Percentiles rank a stretch among this genome's conserved stretches.
phyloP scores from a whole-genome alignment of 2,329 filamentous ascomycete genomes.

The Alternaria triticina region DNA sequence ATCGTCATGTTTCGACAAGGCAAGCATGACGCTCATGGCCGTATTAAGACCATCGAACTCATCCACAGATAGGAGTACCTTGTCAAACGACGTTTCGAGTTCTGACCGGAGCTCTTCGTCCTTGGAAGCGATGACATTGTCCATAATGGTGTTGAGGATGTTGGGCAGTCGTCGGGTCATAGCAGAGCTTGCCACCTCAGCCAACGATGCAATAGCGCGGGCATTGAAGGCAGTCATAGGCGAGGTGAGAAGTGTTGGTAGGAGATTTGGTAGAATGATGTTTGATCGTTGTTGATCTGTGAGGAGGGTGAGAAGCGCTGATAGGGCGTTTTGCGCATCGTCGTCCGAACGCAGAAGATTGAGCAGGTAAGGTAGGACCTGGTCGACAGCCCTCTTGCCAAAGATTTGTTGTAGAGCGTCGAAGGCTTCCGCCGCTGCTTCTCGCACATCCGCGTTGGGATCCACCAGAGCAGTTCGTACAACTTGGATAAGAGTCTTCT shows the following conservation, averaged over 20 bases:
- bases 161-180: constrained; percentile 90
- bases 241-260: constrained; percentile 87
- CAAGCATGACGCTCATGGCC: constrained; percentile 90
- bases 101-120: constrained; percentile 78
- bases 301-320: constrained; percentile 89
- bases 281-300: constrained; percentile 94
- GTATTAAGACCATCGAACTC: constrained; percentile 96
- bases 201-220: constrained; percentile 87
- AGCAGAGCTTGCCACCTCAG: constrained; percentile 85
- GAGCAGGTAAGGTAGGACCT: constrained; percentile 91
- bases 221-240: constrained; percentile 96
- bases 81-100: constrained; percentile 82
- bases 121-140: constrained; percentile 80
- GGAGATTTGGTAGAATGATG: constrained; percentile 93
- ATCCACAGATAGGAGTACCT: constrained; percentile 89
- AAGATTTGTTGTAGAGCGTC: constrained; percentile 92
- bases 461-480: constrained; percentile 93
- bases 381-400: constrained; percentile 92
- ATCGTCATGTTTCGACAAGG: constrained; percentile 90
- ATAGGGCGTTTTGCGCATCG: constrained; percentile 88
- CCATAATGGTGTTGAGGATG: constrained; percentile 93
- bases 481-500: constrained; percentile 92
- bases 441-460: constrained; percentile 84
- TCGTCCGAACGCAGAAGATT: constrained; percentile 85
- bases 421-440: constrained; percentile 96